A percentile compares a stretch with the other conserved stretches of the same genome.
These are phyloP conservation scores for Epichloe baconii DNA, from an alignment of 2,329 filamentous ascomycete species.

Conservation along the genomic window DNA sequence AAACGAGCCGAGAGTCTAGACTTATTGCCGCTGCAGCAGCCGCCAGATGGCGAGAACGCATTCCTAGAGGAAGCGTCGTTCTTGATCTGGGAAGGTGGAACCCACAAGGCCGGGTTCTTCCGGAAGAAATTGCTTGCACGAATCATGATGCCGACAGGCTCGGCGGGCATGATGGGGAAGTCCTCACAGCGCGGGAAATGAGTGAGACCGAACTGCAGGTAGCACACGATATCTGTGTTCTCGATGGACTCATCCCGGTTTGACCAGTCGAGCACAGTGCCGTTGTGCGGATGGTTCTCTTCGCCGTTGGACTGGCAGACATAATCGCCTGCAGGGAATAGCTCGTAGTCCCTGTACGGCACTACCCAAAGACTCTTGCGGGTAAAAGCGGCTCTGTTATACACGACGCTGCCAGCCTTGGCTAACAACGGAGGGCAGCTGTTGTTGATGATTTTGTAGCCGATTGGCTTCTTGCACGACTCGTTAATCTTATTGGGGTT, in stretches of 20 bases:
- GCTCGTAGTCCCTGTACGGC: constrained; percentile 26
- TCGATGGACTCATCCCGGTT: constrained; percentile 33
- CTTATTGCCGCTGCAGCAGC: constrained; percentile 7
- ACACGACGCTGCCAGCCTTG: constrained; percentile 25
- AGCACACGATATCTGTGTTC: constrained; percentile 38
- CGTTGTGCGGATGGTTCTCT: constrained; percentile 12
- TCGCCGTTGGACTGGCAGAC: constrained; percentile 32
- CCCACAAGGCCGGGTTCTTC: constrained; percentile 36
- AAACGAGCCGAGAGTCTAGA: constrained; percentile 9
- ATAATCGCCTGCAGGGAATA: constrained; percentile 28
- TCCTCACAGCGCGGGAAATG: constrained; percentile 51
- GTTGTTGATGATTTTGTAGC: constrained; percentile 31
- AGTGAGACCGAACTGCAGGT: constrained; percentile 40
- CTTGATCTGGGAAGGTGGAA: constrained; percentile 27
- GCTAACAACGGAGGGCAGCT: constrained; percentile 35
- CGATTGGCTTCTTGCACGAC: constrained; percentile 28
- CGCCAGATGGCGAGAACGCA: constrained; percentile 6
- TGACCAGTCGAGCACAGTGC: constrained; percentile 32
- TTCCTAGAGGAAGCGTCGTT: constrained; percentile 17
- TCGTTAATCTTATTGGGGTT: constrained; percentile 28
- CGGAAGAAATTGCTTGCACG: constrained; percentile 40
- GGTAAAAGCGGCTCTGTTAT: constrained; percentile 27
- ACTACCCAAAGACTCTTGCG: constrained; percentile 30
- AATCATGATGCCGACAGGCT: constrained; percentile 35
- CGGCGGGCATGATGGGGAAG: constrained; percentile 56